Conservation (phyloP, 2,329 filamentous ascomycete species). For the Paecilomyces variotii region DNA sequence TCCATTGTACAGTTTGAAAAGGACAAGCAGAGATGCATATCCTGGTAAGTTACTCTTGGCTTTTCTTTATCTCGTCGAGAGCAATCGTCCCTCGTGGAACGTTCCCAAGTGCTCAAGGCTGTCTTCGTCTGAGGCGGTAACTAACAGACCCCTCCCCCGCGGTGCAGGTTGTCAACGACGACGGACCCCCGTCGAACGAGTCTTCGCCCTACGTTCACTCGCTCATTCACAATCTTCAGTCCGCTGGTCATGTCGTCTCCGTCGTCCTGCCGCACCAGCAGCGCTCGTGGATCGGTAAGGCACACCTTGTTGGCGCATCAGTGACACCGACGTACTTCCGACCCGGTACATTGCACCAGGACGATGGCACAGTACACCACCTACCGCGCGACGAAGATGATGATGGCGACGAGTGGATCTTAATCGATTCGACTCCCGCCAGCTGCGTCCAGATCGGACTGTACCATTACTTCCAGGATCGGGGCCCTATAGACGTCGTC, state of each 20-base stretch:
- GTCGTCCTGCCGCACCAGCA: constrained; percentile 87
- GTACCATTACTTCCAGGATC: constrained; percentile 68
- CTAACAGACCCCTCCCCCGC: constrained; percentile 4
- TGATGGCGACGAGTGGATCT: constrained; percentile 67
- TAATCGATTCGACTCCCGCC: constrained; percentile 74
- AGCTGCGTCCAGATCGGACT: constrained; percentile 76
- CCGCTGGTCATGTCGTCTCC: constrained; percentile 75
- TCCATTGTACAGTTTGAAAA: neutral
- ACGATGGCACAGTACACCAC: constrained; percentile 60
- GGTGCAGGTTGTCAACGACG: constrained; percentile 55
- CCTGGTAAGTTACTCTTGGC: constrained; percentile 32
- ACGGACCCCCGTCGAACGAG: constrained; percentile 68
- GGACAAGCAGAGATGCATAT: constrained; percentile 41
- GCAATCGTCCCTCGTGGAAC: neutral
- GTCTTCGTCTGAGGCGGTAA: neutral
- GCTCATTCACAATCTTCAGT: constrained; percentile 61
- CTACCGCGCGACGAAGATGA: constrained; percentile 52
- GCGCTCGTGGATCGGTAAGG: constrained; percentile 97
- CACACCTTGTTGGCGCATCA: constrained; percentile 86
- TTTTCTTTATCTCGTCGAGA: neutral
- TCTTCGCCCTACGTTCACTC: constrained; percentile 75
- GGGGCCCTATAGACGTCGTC: constrained; percentile 66
- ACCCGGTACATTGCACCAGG: constrained; percentile 51
- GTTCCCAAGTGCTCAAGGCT: neutral
- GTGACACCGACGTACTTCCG: constrained; percentile 80